These are phyloP conservation scores for Madurella mycetomatis DNA, from an alignment of 2,329 filamentous ascomycete genomes.

Conservation along the genomic window DNA sequence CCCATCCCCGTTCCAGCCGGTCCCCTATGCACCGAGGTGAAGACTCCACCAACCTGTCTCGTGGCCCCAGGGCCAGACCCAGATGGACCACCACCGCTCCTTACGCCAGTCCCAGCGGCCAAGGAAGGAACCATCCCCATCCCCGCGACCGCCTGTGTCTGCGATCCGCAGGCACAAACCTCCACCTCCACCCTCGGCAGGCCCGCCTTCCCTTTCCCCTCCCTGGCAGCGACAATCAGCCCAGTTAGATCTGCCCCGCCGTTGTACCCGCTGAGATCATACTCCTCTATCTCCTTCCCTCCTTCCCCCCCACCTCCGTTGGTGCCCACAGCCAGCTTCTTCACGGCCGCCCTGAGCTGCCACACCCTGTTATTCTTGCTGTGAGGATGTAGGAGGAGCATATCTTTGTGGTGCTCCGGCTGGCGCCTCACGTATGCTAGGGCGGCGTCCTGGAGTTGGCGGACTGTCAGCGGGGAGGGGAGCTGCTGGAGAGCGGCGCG, in stretches of 20 bases:
- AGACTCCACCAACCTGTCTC: neutral
- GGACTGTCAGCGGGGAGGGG: slow-evolving; percentile 1
- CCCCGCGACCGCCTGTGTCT: neutral
- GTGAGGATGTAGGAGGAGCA: neutral
- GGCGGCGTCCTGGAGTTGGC: slow-evolving; percentile 17
- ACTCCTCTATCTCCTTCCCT: slow-evolving; percentile 24
- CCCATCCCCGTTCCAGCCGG: too few relatives aligned
- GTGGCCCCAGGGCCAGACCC: too few relatives aligned
- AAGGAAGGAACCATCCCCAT: neutral
- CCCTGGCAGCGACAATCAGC: slow-evolving; percentile 24
- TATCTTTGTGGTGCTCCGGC: neutral
- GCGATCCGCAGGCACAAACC: neutral
- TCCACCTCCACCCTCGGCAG: slow-evolving; percentile 17
- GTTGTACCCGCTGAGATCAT: slow-evolving; percentile 29
- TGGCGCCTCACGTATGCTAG: slow-evolving; percentile 17
- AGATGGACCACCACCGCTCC: too few relatives aligned
- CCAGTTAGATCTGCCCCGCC: slow-evolving; percentile 29
- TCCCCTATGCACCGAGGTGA: neutral
- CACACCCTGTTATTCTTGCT: neutral
- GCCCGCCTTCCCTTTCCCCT: neutral
- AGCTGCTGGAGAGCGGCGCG: neutral
- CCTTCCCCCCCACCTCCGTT: too few relatives aligned
- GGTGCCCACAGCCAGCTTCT: neutral
- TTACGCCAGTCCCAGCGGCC: neutral
- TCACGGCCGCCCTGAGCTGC: slow-evolving; percentile 24